Base-by-base conservation (phyloP, 2,329 filamentous ascomycete genomes). In the Emmonsia crescens region DNA sequence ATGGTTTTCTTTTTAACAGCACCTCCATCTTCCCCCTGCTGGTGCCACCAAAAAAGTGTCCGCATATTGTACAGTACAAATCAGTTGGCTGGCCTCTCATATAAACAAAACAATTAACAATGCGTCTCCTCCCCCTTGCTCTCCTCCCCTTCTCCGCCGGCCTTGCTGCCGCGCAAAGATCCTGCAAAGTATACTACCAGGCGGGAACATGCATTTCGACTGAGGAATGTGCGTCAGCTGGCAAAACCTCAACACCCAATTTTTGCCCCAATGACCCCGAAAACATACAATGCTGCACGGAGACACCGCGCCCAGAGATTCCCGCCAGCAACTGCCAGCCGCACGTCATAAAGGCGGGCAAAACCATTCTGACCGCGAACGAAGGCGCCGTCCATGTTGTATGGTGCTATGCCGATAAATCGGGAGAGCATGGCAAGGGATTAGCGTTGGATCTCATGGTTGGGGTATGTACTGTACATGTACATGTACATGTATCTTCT, bases 201-300 rank as follows among this genome's bases (percentile, higher is more conserved):
- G 27, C 66, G 9, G 72, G 72, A 46, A 76, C 78, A 16, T 80
- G 77, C 69, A 66, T 79, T 60, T 68, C 71, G 33, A 72, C 71
- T 2, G 61, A 71, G 4, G 63, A 68, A 29, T 80, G 78, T 70
- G 65, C 69, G 19, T 62, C 69, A 1, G 62, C 64, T 19, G 76
- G 77, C 61, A 77, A 77, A 48, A 74, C 69, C 58, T 72, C 72
- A 61, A 72, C 75, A 63, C 65, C 67, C 36, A 73, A 74, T 21
- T 73, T 70, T 44, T 70, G 69, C 54, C 64, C 67, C 24, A 68
- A 66, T 12, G 69, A 70, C 48, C 66, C 70, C 6, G 64, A 65
- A 29, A 59, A 66, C 46, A 62, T 68, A 55, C 63, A 68, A 62
- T 69, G 67, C 61, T 68, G 65, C 59, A 67, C 65, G 14, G 67